A percentile compares a stretch with the other conserved stretches of the same genome.
Conservation (phyloP, 805 yeast genomes). For the Helenozyma baotianmanensis region DNA sequence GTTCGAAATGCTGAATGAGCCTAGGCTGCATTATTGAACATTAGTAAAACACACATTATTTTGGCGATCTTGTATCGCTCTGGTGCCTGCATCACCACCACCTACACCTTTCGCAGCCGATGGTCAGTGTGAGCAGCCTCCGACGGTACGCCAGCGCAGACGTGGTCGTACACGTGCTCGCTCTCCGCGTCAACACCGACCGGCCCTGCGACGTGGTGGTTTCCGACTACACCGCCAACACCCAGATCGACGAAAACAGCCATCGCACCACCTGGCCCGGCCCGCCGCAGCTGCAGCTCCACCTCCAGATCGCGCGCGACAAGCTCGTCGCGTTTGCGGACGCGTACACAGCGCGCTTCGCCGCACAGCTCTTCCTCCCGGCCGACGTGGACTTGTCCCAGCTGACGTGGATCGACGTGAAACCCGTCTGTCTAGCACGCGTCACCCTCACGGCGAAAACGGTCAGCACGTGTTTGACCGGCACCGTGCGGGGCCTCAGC, state of each 20-base stretch:
- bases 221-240: conserved; percentile 10
- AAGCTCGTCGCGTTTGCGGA: conserved; percentile 2
- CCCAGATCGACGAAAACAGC: conserved; percentile 1
- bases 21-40: too few relatives aligned
- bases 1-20: too few relatives aligned
- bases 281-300: conserved; percentile 1
- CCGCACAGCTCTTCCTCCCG: conserved; percentile 4
- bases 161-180: conserved; percentile 11
- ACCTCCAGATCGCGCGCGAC: background rate
- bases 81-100: too few relatives aligned
- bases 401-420: conserved; percentile 8
- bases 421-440: conserved; percentile 7
- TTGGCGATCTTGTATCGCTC: too few relatives aligned
- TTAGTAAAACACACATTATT: too few relatives aligned
- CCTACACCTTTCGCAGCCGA: too few relatives aligned
- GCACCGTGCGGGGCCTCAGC: background rate
- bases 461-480: conserved; percentile 3
- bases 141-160: conserved; percentile 4
- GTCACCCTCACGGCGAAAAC: conserved; percentile 1
- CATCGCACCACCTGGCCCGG: background rate
- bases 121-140: too few relatives aligned
- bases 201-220: conserved; percentile 5
- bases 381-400: conserved; percentile 4
- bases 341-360: conserved; percentile 4
- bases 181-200: conserved; percentile 10